Evolutionary conservation across 805 yeast genomes (phyloP).

Genomic region (Tetrapisispora arboricola): DNA sequence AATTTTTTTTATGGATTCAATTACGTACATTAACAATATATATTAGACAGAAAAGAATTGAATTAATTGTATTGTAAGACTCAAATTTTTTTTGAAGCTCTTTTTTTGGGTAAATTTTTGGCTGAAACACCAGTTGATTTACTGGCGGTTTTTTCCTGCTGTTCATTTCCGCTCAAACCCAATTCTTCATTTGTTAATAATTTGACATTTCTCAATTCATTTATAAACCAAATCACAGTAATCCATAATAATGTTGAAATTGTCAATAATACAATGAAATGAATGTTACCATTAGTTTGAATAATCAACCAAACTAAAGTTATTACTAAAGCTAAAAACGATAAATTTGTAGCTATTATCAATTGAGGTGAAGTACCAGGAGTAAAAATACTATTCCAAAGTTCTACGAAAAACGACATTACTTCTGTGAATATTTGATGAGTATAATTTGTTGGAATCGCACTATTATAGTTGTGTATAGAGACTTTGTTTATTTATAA

Average conservation of each 20-base stretch:
- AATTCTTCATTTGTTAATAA: conserved; percentile 22
- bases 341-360: conserved; percentile 76
- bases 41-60: too few relatives aligned
- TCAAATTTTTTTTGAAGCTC: background rate
- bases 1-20: too few relatives aligned
- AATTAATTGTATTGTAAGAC: too few relatives aligned
- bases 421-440: too few relatives aligned
- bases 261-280: conserved; percentile 44
- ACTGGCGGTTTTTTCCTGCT: background rate
- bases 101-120: background rate
- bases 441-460: background rate
- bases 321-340: conserved; percentile 57
- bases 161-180: too few relatives aligned
- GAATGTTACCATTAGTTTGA: conserved; percentile 53
- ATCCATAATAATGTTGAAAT: conserved; percentile 64
- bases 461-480: too few relatives aligned
- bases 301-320: conserved; percentile 46
- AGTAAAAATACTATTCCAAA: conserved; percentile 78
- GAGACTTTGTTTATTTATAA: too few relatives aligned
- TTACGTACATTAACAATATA: too few relatives aligned
- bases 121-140: background rate
- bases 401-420: conserved; percentile 33
- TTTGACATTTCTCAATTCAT: conserved; percentile 44
- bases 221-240: conserved; percentile 78
- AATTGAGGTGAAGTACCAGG: conserved; percentile 92